Evolutionary conservation across 352 stramenopile species (phyloP).

Genomic region (Globisporangium orthogonon): DNA sequence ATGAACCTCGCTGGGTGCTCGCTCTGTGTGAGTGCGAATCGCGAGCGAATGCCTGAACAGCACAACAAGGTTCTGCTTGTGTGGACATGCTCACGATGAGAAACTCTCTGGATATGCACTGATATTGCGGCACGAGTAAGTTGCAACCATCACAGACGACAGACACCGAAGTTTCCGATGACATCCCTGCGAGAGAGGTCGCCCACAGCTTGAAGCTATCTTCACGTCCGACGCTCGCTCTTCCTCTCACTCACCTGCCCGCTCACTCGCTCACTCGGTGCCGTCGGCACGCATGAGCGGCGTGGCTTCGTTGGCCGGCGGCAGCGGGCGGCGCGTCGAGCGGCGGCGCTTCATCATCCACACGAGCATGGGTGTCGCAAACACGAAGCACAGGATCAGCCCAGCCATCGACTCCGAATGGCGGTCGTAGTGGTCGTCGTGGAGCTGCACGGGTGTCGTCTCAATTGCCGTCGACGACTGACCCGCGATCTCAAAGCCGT

Average conservation of each 20-base stretch:
- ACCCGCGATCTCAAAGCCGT: constrained; percentile 12
- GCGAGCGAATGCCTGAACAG: too few relatives aligned
- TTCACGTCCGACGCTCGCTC: too few relatives aligned
- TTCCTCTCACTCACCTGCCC: background rate
- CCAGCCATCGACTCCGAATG: background rate
- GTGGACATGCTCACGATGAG: too few relatives aligned
- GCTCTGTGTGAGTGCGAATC: too few relatives aligned
- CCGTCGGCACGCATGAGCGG: constrained; percentile 7
- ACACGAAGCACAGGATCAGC: background rate
- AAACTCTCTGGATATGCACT: too few relatives aligned
- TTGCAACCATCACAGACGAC: too few relatives aligned
- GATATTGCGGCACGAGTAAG: too few relatives aligned
- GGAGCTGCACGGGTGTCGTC: constrained; percentile 1
- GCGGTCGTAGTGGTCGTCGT: background rate
- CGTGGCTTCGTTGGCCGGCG: constrained; percentile 4
- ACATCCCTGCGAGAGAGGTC: too few relatives aligned
- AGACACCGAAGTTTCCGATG: too few relatives aligned
- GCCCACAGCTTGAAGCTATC: too few relatives aligned
- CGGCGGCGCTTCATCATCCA: constrained; percentile 14
- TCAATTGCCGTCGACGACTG: background rate
- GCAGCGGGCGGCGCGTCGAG: background rate
- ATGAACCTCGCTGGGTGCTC: background rate
- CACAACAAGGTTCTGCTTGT: too few relatives aligned
- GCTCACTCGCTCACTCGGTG: background rate
- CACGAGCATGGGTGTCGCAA: constrained; percentile 10